These are phyloP conservation scores for Ascochyta fabae DNA, from an alignment of 2,329 filamentous ascomycete species.

Conservation along the genomic window DNA sequence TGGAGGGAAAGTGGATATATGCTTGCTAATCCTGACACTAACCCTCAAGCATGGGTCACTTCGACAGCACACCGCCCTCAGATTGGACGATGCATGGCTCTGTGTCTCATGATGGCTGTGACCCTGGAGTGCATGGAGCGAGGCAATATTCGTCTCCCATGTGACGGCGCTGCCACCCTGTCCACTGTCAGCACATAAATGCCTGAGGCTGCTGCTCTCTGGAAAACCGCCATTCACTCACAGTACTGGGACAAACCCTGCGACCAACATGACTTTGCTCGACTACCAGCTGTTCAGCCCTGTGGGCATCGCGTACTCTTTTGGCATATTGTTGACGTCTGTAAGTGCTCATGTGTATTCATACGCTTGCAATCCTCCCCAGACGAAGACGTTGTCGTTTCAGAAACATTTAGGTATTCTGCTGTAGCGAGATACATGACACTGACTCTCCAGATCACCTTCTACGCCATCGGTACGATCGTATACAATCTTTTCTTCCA, in stretches of 20 bases:
- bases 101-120: not conserved
- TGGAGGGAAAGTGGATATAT: not conserved
- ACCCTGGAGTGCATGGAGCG: not conserved
- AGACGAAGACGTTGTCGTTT: not conserved
- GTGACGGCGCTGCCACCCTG: not conserved
- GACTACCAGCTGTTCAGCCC: constrained; percentile 19
- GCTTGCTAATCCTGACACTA: constrained; percentile 7
- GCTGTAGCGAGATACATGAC: not conserved
- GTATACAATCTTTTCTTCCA: constrained; percentile 54
- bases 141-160: not conserved
- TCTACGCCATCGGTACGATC: constrained; percentile 21
- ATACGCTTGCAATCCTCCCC: not conserved
- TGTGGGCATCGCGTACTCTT: constrained; percentile 17
- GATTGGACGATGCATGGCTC: not conserved
- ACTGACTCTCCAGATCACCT: constrained; percentile 14
- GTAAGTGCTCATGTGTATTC: constrained; percentile 12
- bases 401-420: constrained; percentile 5
- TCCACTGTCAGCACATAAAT: not conserved
- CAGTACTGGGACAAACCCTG: not conserved
- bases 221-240: not conserved
- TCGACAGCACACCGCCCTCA: not conserved
- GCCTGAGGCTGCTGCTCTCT: not conserved
- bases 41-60: not conserved
- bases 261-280: not conserved
- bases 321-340: constrained; percentile 17